Evolutionary conservation across 257 asterid species (phyloP), one percentile per base, ranked within the genome.

Genomic region (Solanum gandarillasii): DNA sequence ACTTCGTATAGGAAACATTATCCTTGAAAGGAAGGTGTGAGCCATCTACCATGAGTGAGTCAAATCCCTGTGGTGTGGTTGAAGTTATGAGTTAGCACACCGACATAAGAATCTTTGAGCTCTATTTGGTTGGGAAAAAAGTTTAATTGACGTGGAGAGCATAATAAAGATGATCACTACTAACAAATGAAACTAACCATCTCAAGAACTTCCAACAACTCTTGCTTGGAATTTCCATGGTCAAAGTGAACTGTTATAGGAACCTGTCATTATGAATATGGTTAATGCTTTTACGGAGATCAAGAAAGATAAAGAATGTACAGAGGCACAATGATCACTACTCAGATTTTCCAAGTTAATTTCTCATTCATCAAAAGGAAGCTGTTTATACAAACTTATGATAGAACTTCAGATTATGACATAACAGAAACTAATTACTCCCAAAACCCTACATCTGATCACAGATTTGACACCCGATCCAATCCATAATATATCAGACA

Each of bases 241-340:
- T 97, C 99, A 91, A 94, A 97, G 94, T 97, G 98, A 90, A 97
- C 98, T 32, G 98, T 92, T 86, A 97, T 90, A 34, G 99, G 98
- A 91, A 95, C 98, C 99, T 97, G 95, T 74, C 88, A 86, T 36
- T 72, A 88, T 89, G 87, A 34, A 62, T 27, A 70, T 39, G 29
- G 46, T 65, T 41, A 81, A 67, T 76, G 71, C 87, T 46, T 48
- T 76, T 60, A 5, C 31, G 5, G 83, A 73, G 74, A 74, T 34
- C 81, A 46, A 60, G 82, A 38, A 81, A 81, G 39, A 82, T 46
- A 48, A 82, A 18, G 29, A 82, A 48, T 9, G 7, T n/a, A 4
- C 7, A 82, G 85, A 48, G 70, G 41, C 41, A 29, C 41, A 48
- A 48, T 29, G 68, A 46, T 82, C 86, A 82, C 86, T n/a, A 82